A percentile compares a stretch with the other conserved stretches of the same genome.
Evolutionary conservation across 2,329 filamentous ascomycete genomes (phyloP).

Genomic region (Tolypocladium paradoxum): DNA sequence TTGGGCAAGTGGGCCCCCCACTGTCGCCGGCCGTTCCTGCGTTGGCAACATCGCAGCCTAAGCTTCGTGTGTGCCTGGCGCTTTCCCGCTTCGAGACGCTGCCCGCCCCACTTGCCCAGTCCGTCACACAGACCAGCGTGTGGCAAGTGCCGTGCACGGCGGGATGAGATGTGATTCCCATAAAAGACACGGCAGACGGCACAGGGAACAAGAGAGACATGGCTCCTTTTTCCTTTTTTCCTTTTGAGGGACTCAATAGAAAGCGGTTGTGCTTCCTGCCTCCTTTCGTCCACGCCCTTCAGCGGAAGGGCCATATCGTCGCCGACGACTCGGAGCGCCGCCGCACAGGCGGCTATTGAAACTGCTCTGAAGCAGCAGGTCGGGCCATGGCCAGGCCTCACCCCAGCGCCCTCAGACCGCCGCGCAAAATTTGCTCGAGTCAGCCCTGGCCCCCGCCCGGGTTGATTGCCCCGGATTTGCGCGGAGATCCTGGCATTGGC

Average conservation of each 20-base stretch:
- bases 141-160: neutral
- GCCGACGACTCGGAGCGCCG: neutral
- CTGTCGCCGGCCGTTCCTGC: neutral
- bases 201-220: neutral
- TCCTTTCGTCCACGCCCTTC: neutral
- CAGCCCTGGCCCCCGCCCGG: neutral
- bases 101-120: neutral
- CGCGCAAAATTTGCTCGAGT: neutral
- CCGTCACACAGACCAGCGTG: neutral
- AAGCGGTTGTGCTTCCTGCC: too few relatives aligned
- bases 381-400: neutral
- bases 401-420: neutral
- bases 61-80: constrained; percentile 8
- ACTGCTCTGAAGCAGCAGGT: neutral
- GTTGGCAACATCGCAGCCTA: too few relatives aligned
- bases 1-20: constrained; percentile 2
- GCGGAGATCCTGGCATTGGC: neutral
- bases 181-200: neutral
- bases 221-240: neutral
- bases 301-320: neutral
- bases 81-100: constrained; percentile 4
- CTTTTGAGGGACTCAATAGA: too few relatives aligned
- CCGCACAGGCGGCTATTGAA: neutral
- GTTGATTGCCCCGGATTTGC: neutral
- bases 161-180: neutral